Conservation (phyloP, 2,329 filamentous ascomycete species). For the Xylariaceae sp. region DNA sequence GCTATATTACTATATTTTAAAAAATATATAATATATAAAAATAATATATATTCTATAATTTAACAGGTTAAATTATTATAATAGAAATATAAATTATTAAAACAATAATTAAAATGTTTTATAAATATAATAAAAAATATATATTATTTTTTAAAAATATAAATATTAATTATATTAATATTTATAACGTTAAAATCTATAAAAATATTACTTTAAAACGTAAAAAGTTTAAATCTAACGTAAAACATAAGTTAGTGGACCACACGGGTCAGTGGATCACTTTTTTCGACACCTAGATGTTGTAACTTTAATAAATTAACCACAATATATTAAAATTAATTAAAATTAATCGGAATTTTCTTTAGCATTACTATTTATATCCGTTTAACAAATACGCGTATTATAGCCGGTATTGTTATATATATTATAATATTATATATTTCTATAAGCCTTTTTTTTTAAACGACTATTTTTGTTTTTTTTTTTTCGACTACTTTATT, state of each 20-base stretch:
- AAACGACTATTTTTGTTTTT: background rate
- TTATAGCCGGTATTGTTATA: background rate
- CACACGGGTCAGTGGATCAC: background rate
- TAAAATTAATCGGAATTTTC: background rate
- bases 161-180: background rate
- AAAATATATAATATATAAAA: too few relatives aligned
- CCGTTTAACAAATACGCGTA: background rate
- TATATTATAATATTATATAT: background rate
- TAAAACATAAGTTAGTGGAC: background rate
- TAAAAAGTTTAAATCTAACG: background rate
- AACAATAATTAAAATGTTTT: too few relatives aligned
- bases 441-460: background rate
- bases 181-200: background rate
- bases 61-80: too few relatives aligned
- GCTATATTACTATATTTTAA: too few relatives aligned
- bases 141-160: background rate
- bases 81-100: too few relatives aligned
- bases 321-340: background rate
- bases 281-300: background rate
- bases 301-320: background rate
- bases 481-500: background rate
- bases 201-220: background rate
- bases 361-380: background rate
- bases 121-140: too few relatives aligned
- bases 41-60: too few relatives aligned